Conservation (phyloP, 345 rosid species). For the Ailanthus altissimus region DNA sequence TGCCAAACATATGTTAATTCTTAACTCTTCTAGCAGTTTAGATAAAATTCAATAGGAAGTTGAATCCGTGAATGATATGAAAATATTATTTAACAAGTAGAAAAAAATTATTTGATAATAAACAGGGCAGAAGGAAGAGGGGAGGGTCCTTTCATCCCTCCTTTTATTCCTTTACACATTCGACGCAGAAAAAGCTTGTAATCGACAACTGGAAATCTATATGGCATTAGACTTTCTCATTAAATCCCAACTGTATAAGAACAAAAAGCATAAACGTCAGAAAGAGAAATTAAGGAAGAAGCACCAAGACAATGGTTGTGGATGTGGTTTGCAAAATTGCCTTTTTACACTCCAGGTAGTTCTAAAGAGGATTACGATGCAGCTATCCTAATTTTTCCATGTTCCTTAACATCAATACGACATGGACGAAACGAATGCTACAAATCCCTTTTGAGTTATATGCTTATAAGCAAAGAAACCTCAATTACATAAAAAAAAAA, state of each 20-base stretch:
- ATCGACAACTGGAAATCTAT: neutral
- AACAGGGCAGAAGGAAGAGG: neutral
- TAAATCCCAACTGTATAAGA: constrained; percentile 34
- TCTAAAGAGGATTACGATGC: neutral
- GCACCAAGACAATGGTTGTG: too few relatives aligned
- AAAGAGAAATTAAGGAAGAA: neutral
- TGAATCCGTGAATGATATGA: neutral
- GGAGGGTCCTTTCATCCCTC: neutral
- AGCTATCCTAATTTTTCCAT: neutral
- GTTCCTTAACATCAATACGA: neutral
- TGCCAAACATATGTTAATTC: neutral
- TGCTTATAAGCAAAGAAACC: neutral
- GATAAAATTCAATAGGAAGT: neutral
- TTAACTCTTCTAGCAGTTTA: neutral
- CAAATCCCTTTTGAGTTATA: neutral
- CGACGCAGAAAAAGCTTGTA: neutral
- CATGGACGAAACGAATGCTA: neutral
- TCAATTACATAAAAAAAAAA: constrained; percentile 9
- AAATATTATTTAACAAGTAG: neutral
- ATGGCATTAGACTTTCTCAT: neutral
- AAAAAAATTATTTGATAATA: neutral
- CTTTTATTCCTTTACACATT: neutral
- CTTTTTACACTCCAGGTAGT: too few relatives aligned
- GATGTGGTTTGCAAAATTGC: too few relatives aligned
- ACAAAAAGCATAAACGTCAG: neutral